phyloP scores from a whole-genome alignment of 2,329 filamentous ascomycete species.

The Pestalotiopsis sp. region DNA sequence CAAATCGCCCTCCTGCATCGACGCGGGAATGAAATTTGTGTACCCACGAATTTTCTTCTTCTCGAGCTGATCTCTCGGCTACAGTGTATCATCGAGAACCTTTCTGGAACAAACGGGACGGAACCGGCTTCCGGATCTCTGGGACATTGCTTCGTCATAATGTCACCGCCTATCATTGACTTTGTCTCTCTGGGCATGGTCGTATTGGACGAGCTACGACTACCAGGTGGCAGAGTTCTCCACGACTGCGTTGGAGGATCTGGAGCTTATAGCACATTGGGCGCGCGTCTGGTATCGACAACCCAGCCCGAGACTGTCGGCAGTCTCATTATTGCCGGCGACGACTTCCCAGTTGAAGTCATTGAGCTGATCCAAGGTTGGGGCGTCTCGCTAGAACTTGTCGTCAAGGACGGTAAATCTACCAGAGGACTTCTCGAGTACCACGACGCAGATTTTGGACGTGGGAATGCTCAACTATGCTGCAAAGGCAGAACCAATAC shows the following conservation, averaged over 20 bases:
- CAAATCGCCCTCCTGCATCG: background rate
- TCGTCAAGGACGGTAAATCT: constrained; percentile 8
- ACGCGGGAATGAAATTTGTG: background rate
- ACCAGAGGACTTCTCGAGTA: constrained; percentile 19
- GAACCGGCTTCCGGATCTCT: too few species aligned
- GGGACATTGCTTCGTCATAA: background rate
- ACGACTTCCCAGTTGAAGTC: constrained; percentile 17
- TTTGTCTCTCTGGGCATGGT: constrained; percentile 36
- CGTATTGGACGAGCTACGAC: constrained; percentile 36
- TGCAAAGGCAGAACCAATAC: background rate
- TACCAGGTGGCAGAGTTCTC: constrained; percentile 25
- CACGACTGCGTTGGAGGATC: constrained; percentile 34
- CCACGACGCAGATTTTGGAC: constrained; percentile 29
- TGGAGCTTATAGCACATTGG: constrained; percentile 26
- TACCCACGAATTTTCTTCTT: background rate
- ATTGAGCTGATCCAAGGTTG: background rate
- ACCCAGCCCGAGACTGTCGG: constrained; percentile 7
- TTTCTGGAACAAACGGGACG: too few species aligned
- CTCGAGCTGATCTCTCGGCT: background rate
- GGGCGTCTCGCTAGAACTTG: constrained; percentile 9
- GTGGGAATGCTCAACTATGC: constrained; percentile 14
- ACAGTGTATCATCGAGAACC: too few species aligned
- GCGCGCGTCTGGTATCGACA: constrained; percentile 15
- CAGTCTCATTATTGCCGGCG: constrained; percentile 15
- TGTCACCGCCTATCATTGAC: constrained; percentile 9